A percentile compares a stretch with the other conserved stretches of the same genome.
Evolutionary conservation across 179 eudicot species (phyloP).

Genomic region (Amaranthus tricolor): DNA sequence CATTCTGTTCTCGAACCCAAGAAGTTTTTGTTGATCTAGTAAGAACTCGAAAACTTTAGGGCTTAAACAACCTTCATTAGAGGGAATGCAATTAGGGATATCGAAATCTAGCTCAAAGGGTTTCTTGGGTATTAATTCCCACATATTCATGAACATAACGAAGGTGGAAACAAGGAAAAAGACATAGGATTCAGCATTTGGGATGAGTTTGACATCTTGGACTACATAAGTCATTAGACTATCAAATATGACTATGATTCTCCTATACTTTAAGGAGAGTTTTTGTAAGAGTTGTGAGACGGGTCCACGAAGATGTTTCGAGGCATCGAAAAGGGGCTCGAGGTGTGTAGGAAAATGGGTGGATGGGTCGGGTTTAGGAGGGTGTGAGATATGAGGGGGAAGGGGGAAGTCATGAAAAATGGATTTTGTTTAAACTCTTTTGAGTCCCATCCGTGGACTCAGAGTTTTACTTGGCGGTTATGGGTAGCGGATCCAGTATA

Average conservation of each 20-base stretch:
- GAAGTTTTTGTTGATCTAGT: conserved; percentile 9
- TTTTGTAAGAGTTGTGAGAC: conserved; percentile 20
- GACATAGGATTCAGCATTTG: conserved; percentile 44
- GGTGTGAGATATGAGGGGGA: conserved; percentile 32
- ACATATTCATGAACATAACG: conserved; percentile 14
- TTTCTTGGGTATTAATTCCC: conserved; percentile 21
- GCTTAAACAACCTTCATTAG: conserved; percentile 33
- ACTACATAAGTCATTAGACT: conserved; percentile 47
- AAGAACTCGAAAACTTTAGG: conserved; percentile 29
- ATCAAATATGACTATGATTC: conserved; percentile 50
- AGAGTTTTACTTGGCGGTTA: conserved; percentile 39
- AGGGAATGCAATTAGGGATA: conserved; percentile 27
- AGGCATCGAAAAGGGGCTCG: conserved; percentile 39
- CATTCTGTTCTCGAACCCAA: conserved; percentile 28
- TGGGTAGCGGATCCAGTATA: conserved; percentile 32
- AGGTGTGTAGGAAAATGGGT: conserved; percentile 49
- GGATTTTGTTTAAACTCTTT: conserved; percentile 17
- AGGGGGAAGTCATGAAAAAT: conserved; percentile 47
- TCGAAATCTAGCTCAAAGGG: conserved; percentile 31
- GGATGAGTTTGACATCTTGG: conserved; percentile 37
- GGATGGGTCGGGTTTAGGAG: conserved; percentile 34
- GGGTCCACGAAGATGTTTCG: conserved; percentile 39
- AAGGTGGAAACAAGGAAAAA: conserved; percentile 41
- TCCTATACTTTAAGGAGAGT: conserved; percentile 15
- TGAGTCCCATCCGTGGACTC: conserved; percentile 31